Percentiles rank a stretch among this genome's conserved stretches.
Evolutionary conservation across 2,329 filamentous ascomycete species (phyloP).

Genomic region (Didymella exigua): DNA sequence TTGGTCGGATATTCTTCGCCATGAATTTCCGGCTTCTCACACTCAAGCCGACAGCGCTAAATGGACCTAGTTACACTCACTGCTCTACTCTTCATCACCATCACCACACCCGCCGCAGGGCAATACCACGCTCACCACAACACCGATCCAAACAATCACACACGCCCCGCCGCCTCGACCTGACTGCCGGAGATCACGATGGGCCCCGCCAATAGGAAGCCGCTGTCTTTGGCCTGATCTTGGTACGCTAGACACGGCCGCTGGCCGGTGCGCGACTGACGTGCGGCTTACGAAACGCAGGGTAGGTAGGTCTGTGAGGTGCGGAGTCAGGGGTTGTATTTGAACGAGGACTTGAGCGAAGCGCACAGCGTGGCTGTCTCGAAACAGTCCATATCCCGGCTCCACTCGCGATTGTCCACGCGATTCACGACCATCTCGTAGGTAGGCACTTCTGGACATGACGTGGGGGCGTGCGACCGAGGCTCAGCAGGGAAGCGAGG

Average conservation of each 20-base stretch:
- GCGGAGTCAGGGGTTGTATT: background rate
- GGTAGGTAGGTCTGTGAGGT: background rate
- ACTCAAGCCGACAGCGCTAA: too few species aligned
- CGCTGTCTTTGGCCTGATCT: background rate
- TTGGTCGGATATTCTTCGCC: too few species aligned
- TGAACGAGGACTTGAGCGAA: background rate
- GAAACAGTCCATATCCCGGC: background rate
- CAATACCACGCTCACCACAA: background rate
- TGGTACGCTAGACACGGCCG: slow-evolving; percentile 10
- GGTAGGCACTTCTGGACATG: background rate
- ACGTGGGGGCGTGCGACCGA: background rate
- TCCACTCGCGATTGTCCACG: background rate
- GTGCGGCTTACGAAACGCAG: background rate
- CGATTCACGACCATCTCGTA: background rate
- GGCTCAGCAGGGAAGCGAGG: background rate
- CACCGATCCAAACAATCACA: background rate
- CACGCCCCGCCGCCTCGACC: background rate
- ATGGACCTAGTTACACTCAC: too few species aligned
- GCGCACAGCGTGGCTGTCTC: background rate
- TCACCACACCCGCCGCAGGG: background rate
- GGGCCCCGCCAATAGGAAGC: background rate
- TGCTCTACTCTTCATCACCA: too few species aligned
- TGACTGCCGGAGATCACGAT: slow-evolving; percentile 8
- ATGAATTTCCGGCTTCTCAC: too few species aligned
- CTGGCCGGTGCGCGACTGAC: slow-evolving; percentile 1